Evolutionary conservation across 306 rosid species (phyloP).

Genomic region (Cucurbita pepo): DNA sequence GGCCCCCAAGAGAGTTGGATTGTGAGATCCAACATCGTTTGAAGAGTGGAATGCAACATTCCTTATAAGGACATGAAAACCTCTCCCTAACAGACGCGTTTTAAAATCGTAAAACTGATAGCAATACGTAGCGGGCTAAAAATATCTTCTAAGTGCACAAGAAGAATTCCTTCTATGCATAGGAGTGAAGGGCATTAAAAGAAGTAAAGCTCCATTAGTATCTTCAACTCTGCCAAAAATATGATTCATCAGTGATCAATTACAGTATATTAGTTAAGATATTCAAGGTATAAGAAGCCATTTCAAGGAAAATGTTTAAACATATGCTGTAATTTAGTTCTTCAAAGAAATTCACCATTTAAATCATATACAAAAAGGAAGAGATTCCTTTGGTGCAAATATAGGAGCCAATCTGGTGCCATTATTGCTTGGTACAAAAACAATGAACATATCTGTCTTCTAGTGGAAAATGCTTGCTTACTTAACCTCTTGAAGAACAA

Average conservation of each 20-base stretch:
- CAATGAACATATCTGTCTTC: not conserved
- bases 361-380: not conserved
- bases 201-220: not conserved
- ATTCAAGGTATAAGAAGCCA: no score
- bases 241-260: not conserved
- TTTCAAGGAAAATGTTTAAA: not conserved
- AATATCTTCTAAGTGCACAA: no score
- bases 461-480: conserved; percentile 6
- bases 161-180: not conserved
- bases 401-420: conserved; percentile 8
- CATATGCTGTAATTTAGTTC: not conserved
- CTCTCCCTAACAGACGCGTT: no score
- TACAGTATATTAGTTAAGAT: no score
- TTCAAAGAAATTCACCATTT: conserved; percentile 3
- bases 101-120: no score
- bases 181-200: not conserved
- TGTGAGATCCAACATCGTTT: no score
- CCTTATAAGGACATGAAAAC: no score
- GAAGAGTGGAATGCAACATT: no score
- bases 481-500: conserved; percentile 7
- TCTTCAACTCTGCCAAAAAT: not conserved
- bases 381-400: conserved; percentile 1
- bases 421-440: conserved; percentile 1
- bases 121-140: no score
- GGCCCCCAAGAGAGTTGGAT: no score